Base-by-base conservation (phyloP, 345 rosid species). In the Citrus australasica region DNA sequence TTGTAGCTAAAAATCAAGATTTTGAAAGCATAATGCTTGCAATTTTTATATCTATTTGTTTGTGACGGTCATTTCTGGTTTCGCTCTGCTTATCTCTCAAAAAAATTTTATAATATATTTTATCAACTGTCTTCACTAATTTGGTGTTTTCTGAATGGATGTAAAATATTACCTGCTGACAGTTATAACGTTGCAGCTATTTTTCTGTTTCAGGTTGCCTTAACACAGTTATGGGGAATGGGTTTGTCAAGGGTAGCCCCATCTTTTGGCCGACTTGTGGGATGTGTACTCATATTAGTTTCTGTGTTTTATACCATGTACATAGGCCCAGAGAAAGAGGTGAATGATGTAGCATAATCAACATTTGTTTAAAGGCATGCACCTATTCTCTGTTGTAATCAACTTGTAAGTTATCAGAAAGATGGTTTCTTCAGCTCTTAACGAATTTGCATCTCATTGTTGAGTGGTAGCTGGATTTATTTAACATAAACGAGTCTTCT, bases 251-350 rank as follows among this genome's bases (percentile, higher is more conserved):
- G 82, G 65, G 42, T 83, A 25, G 79, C 79, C 65, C 85, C 89
- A 22, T 72, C 95, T 4, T 93, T 92, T 60, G 91, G 90, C 24
- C 87, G 88, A 46, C 76, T 93, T 16, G 77, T 90, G 2, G 98
- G 98, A 66, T 90, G 94, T 83, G 75, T 93, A 53, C 92, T 95
- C 61, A 87, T 92, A 79, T 61, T 92, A 77, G 64, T 91, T 70
- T 95, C 98, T 4, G 88, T 90, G 35, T 83, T 84, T 74, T 89
- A 79, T 85, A 95, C 95, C 48, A 56, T 93, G 42, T 91, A 84
- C 78, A 46, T 78, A 66, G 98, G 95, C 75, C 97, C 95, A 13
- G 92, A 92, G 61, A 93, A 86, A 74, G 98, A 94, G 76, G 81
- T 77, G 1, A 87, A 76, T 88, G 86, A 87, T 21, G 24, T 66